Evolutionary conservation across 1,284 basidiomycete species (phyloP), one percentile per base, ranked within the genome.

Genomic region (Polyporus tsugae): DNA sequence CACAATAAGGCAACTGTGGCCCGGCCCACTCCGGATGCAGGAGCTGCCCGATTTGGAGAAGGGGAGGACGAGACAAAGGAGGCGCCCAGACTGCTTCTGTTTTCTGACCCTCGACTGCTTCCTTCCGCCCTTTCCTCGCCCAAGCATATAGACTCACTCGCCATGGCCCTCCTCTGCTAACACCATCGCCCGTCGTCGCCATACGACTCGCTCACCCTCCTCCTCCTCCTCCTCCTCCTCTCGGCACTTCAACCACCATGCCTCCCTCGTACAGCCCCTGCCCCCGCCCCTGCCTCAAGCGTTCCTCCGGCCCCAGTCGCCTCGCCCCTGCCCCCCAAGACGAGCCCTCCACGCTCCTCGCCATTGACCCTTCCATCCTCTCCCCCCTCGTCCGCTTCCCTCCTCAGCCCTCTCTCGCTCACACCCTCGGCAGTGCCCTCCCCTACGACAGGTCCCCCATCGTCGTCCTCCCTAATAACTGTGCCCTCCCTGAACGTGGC

Each of bases 361-460:
- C 64, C 70, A 77, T 74, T 65, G 73, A 72, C 70, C 75, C 75
- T 63, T 75, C 65, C 70, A 70, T 75, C 67, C 74, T 74, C 64
- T 70, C 71, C 60, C 72, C 80, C 66, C 68, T 74, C 63, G 76
- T 65, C 67, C 72, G 65, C 69, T 68, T 62, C 78, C 87, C 88
- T 6, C 87, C 89, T 1, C 85, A 86, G 22, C 82, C 88, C 4
- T 76, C 83, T 6, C 83, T 91, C 69, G 84, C 87, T 15, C 82
- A 85, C 68, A 89, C 86, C 53, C 88, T 87, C 76, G 72, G 72
- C 65, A 75, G 80, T 42, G 88, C 85, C 41, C 77, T 90, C 81
- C 86, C 87, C n/a, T 92, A 92, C 79, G 90, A 92, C 82, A 88
- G 91, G 72, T 86, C 89, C n/a, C 90, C 90, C 71, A 91, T 91